A percentile compares a stretch with the other conserved stretches of the same genome.
These are phyloP conservation scores for Geranium brycei DNA, from an alignment of 345 rosid species.

Conservation along the genomic window DNA sequence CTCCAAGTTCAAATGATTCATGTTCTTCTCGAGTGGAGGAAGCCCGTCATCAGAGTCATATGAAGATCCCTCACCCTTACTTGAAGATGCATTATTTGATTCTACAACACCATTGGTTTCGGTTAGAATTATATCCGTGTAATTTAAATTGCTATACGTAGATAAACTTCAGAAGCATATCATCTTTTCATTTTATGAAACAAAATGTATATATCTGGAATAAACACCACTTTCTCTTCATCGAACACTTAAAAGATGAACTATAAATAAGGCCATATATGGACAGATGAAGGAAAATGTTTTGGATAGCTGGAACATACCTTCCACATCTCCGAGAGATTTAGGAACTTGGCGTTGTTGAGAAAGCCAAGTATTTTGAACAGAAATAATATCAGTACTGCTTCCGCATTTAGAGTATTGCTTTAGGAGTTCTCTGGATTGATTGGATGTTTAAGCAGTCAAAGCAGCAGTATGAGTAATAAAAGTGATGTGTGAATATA, in stretches of 20 bases:
- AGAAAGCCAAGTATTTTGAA: constrained; percentile 84
- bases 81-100: not conserved
- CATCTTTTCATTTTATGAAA: not conserved
- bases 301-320: constrained; percentile 15
- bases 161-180: no score
- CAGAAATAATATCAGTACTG: constrained; percentile 62
- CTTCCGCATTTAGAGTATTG: constrained; percentile 67
- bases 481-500: no score
- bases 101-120: not conserved
- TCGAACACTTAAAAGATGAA: no score
- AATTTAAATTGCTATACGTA: no score
- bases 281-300: not conserved
- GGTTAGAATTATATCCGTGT: no score
- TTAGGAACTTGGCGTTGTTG: constrained; percentile 52
- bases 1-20: constrained; percentile 48
- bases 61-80: constrained; percentile 28
- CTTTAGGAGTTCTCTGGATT: constrained; percentile 69
- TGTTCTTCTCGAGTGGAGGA: constrained; percentile 76
- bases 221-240: not conserved
- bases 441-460: constrained; percentile 5
- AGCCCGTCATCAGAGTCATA: constrained; percentile 64
- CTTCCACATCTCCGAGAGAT: constrained; percentile 25
- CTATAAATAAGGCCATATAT: no score
- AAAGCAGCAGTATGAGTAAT: not conserved
- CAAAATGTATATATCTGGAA: not conserved